Conservation (phyloP, 1,284 basidiomycete genomes). For the Cerioporus squamosus region DNA sequence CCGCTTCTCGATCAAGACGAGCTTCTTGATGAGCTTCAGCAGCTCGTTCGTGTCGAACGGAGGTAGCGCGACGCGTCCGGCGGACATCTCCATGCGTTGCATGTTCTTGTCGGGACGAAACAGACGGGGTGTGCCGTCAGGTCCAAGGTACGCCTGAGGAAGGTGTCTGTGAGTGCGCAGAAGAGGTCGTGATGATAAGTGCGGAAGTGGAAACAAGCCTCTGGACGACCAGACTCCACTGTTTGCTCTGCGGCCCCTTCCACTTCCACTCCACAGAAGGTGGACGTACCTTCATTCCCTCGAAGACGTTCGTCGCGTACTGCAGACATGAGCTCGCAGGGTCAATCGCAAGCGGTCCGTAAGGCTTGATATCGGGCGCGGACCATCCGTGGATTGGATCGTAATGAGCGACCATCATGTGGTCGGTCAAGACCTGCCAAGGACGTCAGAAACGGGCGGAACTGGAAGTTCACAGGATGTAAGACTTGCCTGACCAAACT, state of each 20-base stretch:
- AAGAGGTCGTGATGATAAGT: too few relatives aligned
- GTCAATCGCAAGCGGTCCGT: slow-evolving; percentile 72
- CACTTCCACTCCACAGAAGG: too few relatives aligned
- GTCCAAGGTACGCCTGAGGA: slow-evolving; percentile 72
- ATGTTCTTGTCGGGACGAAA: slow-evolving; percentile 87
- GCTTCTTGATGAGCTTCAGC: slow-evolving; percentile 68
- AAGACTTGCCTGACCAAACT: slow-evolving; percentile 48
- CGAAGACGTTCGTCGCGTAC: slow-evolving; percentile 81
- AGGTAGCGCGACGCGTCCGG: slow-evolving; percentile 68
- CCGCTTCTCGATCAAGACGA: slow-evolving; percentile 69
- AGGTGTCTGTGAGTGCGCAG: too few relatives aligned
- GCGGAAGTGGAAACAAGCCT: too few relatives aligned
- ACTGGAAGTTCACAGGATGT: slow-evolving; percentile 2
- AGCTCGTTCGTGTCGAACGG: slow-evolving; percentile 65
- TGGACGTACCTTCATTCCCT: slow-evolving; percentile 80
- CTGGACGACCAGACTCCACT: too few relatives aligned
- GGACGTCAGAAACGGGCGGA: slow-evolving; percentile 35
- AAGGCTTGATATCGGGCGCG: slow-evolving; percentile 78
- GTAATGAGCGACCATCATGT: slow-evolving; percentile 79
- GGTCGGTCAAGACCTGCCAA: slow-evolving; percentile 61
- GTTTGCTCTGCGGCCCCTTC: too few relatives aligned
- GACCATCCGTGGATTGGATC: slow-evolving; percentile 76
- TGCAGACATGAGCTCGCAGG: slow-evolving; percentile 78
- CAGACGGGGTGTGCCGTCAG: slow-evolving; percentile 64
- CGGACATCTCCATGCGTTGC: slow-evolving; percentile 69